Percentiles rank a stretch among this genome's conserved stretches.
Evolutionary conservation across 2,329 filamentous ascomycete species (phyloP).

Genomic region (Phaeoacremonium minimum): DNA sequence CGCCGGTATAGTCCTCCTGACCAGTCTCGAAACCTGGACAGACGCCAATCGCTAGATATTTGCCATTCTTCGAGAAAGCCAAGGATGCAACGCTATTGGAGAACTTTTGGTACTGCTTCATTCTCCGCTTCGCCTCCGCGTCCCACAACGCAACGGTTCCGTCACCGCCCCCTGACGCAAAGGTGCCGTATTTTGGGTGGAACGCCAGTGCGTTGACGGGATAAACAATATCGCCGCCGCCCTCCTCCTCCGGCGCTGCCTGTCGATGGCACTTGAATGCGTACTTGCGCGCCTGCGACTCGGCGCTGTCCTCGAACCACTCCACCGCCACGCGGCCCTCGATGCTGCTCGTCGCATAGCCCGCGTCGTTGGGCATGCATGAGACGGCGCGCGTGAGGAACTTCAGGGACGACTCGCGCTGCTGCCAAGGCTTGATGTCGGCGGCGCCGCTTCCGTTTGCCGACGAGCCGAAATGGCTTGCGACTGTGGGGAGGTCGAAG

Average conservation of each 20-base stretch:
- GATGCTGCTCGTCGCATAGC: constrained; percentile 88
- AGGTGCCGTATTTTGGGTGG: constrained; percentile 78
- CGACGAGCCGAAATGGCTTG: constrained; percentile 44
- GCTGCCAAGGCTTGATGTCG: constrained; percentile 77
- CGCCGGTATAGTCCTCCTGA: constrained; percentile 70
- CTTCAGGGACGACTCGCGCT: constrained; percentile 88
- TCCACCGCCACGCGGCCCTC: constrained; percentile 95
- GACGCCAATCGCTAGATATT: constrained; percentile 72
- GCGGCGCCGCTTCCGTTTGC: constrained; percentile 26
- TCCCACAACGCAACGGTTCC: constrained; percentile 93
- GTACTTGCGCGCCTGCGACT: constrained; percentile 90
- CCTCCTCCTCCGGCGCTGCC: constrained; percentile 54
- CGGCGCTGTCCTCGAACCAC: constrained; percentile 85
- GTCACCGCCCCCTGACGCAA: constrained; percentile 86
- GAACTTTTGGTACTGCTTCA: constrained; percentile 85
- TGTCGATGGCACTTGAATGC: constrained; percentile 98
- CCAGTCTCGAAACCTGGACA: constrained; percentile 88
- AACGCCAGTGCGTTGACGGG: constrained; percentile 89
- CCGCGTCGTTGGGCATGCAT: constrained; percentile 94
- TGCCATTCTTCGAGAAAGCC: constrained; percentile 73
- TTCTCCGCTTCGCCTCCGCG: constrained; percentile 81
- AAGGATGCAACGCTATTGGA: constrained; percentile 73
- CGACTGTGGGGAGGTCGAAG: constrained; percentile 76
- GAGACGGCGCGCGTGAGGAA: constrained; percentile 92
- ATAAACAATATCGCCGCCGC: constrained; percentile 76